These are phyloP conservation scores for Trametes versicolor DNA, from an alignment of 1,284 basidiomycete species.

Conservation along the genomic window DNA sequence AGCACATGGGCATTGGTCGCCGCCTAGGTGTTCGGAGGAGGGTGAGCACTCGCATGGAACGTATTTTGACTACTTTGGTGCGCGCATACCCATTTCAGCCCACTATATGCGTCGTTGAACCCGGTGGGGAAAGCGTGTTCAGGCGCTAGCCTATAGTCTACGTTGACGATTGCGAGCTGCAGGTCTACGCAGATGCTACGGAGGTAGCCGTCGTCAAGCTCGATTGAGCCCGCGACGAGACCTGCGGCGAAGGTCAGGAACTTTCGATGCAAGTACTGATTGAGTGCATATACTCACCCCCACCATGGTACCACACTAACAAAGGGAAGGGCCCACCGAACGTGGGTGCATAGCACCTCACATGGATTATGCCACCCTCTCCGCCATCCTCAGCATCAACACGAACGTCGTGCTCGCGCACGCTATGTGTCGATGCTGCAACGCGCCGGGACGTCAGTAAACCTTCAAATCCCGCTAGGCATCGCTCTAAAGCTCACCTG, in stretches of 20 bases:
- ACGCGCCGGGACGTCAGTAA: neutral
- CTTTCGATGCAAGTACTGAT: no score
- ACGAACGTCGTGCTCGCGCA: neutral
- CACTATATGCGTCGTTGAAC: slow-evolving; percentile 49
- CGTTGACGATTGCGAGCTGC: slow-evolving; percentile 35
- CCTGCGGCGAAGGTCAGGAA: slow-evolving; percentile 15
- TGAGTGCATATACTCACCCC: slow-evolving; percentile 12
- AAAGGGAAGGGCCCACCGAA: slow-evolving; percentile 16
- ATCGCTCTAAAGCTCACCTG: slow-evolving; percentile 14
- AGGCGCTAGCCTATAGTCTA: slow-evolving; percentile 46
- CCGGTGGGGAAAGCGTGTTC: slow-evolving; percentile 51
- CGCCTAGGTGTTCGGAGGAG: neutral
- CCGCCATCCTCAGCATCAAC: neutral
- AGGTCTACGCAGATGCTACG: slow-evolving; percentile 28
- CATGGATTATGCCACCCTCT: neutral
- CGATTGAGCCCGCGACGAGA: slow-evolving; percentile 26
- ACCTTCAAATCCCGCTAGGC: neutral
- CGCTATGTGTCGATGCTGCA: slow-evolving; percentile 7
- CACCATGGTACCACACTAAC: slow-evolving; percentile 23
- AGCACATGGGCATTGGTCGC: slow-evolving; percentile 19
- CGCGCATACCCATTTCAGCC: slow-evolving; percentile 44
- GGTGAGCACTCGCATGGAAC: neutral
- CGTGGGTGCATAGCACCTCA: slow-evolving; percentile 8
- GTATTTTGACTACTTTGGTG: neutral
- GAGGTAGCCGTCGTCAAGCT: slow-evolving; percentile 33